Evolutionary conservation across 129 eudicot species (phyloP).

Genomic region (Flaveria robusta): DNA sequence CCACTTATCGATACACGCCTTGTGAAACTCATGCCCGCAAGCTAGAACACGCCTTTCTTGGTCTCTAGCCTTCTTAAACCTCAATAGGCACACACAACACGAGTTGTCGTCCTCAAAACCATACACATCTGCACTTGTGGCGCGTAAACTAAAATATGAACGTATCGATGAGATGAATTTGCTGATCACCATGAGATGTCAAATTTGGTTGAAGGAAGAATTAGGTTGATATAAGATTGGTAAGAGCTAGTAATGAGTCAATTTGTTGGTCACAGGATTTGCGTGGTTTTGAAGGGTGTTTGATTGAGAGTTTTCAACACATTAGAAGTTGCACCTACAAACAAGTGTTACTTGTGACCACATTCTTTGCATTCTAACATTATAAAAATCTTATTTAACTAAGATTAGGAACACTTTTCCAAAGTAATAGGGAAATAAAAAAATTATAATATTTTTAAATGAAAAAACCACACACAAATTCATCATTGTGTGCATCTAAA

Average conservation of each 20-base stretch:
- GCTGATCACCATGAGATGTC: conserved; percentile 24
- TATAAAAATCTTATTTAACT: not conserved
- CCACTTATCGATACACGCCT: conserved; percentile 56
- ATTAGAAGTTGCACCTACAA: conserved; percentile 53
- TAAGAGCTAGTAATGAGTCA: conserved; percentile 44
- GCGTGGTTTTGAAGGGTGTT: conserved; percentile 58
- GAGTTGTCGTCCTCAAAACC: conserved; percentile 33
- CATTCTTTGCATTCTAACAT: conserved; percentile 21
- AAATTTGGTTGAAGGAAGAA: conserved; percentile 16
- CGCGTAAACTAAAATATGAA: conserved; percentile 16
- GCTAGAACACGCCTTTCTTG: conserved; percentile 49
- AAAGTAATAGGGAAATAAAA: not conserved
- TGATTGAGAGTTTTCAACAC: conserved; percentile 50
- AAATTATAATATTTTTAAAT: not conserved
- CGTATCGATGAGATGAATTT: conserved; percentile 21
- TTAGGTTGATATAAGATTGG: conserved; percentile 40
- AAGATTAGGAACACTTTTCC: not conserved
- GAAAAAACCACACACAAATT: not conserved
- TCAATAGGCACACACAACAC: conserved; percentile 70
- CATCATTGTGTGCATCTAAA: not conserved
- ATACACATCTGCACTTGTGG: not conserved
- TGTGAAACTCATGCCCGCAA: conserved; percentile 71
- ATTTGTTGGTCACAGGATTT: conserved; percentile 42
- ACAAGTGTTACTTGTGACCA: conserved; percentile 36
- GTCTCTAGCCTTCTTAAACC: conserved; percentile 37